Percentiles rank a stretch among this genome's conserved stretches.
These are phyloP conservation scores for Aspergillus pseudoglaucus DNA, from an alignment of 2,329 filamentous ascomycete species.

Conservation along the genomic window DNA sequence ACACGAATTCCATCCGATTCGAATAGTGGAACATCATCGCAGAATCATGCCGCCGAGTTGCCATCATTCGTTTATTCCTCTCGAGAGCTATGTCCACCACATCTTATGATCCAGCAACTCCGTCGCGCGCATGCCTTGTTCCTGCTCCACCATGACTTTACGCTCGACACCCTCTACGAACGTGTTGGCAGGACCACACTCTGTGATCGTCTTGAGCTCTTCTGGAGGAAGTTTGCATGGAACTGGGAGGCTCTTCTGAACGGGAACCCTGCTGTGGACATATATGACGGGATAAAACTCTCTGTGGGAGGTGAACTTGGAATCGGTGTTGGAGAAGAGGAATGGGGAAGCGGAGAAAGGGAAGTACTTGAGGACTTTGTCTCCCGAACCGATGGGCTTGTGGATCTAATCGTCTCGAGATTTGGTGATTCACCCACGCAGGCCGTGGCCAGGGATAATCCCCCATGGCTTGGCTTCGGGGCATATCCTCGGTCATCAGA, in stretches of 20 bases:
- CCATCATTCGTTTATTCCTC: constrained; percentile 71
- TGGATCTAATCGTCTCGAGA: constrained; percentile 80
- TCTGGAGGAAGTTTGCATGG: constrained; percentile 65
- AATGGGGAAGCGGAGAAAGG: constrained; percentile 85
- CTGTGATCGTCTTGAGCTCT: constrained; percentile 64
- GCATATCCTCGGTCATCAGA: constrained; percentile 64
- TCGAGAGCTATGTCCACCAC: constrained; percentile 78
- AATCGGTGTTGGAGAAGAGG: constrained; percentile 90
- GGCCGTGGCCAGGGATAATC: constrained; percentile 19
- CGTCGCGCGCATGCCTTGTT: constrained; percentile 77
- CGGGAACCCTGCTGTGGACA: constrained; percentile 73
- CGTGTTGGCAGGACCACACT: constrained; percentile 63
- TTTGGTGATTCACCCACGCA: constrained; percentile 58
- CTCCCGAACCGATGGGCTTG: constrained; percentile 69
- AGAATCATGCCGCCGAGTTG: constrained; percentile 31
- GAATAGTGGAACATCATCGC: constrained; percentile 33
- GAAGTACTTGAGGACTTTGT: constrained; percentile 90
- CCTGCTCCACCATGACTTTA: constrained; percentile 76
- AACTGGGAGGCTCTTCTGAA: constrained; percentile 85
- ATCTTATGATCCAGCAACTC: constrained; percentile 72
- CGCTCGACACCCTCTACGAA: constrained; percentile 63
- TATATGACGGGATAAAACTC: constrained; percentile 79
- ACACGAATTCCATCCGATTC: constrained; percentile 61
- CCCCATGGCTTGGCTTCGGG: constrained; percentile 70
- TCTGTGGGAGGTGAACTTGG: constrained; percentile 87